Conservation (phyloP, 2,329 filamentous ascomycete genomes). For the Alternaria longipes region DNA sequence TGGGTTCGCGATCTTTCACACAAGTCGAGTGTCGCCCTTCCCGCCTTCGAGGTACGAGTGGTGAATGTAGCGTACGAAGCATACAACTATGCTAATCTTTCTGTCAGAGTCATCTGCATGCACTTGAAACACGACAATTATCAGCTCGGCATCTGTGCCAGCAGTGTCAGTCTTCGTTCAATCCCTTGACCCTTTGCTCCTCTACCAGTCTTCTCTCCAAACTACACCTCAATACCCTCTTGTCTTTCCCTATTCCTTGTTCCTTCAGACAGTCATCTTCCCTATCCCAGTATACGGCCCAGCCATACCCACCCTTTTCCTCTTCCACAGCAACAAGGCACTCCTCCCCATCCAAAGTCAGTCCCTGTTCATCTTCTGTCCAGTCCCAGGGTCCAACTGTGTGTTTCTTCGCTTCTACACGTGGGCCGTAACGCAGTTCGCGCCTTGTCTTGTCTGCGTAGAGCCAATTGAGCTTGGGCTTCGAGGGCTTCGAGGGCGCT, state of each 20-base stretch:
- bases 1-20: conserved; percentile 21
- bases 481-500: conserved; percentile 18
- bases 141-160: neutral
- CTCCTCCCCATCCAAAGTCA: conserved; percentile 65
- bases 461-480: conserved; percentile 73
- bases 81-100: neutral
- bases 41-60: neutral
- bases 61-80: neutral
- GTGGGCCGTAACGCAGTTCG: conserved; percentile 70
- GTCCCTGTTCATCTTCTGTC: conserved; percentile 67
- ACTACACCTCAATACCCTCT: conserved; percentile 56
- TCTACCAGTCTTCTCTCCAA: conserved; percentile 53
- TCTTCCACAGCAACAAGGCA: conserved; percentile 67
- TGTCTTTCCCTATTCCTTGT: conserved; percentile 49
- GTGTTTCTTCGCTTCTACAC: conserved; percentile 76
- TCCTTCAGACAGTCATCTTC: conserved; percentile 58
- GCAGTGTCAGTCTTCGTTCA: conserved; percentile 23
- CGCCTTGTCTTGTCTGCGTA: conserved; percentile 69
- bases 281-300: conserved; percentile 63
- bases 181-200: conserved; percentile 20
- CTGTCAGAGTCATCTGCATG: neutral
- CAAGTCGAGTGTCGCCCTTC: neutral
- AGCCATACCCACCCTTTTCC: conserved; percentile 56
- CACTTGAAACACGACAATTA: neutral
- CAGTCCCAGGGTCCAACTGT: conserved; percentile 84